These are phyloP conservation scores for Ceratocystis variospora DNA, from an alignment of 2,329 filamentous ascomycete species.

Conservation along the genomic window DNA sequence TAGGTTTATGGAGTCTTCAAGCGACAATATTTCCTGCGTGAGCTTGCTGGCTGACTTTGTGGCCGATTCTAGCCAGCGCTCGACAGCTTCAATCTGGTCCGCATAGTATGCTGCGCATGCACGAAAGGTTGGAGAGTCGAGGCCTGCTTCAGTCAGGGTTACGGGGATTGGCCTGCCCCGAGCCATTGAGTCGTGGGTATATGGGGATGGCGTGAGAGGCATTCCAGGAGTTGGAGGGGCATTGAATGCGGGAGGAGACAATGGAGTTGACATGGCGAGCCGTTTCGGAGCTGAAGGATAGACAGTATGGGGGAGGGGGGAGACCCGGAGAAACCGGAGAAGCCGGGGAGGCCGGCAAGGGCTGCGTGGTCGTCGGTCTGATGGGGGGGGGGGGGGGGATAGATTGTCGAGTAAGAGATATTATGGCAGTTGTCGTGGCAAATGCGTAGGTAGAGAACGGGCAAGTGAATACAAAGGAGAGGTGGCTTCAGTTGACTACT, in stretches of 20 bases:
- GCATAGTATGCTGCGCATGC: constrained; percentile 73
- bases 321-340: background rate
- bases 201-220: background rate
- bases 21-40: constrained; percentile 48
- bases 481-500: no score
- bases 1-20: constrained; percentile 66
- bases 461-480: no score
- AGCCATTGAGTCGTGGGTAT: constrained; percentile 14
- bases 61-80: constrained; percentile 71
- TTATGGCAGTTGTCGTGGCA: no score
- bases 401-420: no score
- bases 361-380: no score
- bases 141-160: constrained; percentile 79
- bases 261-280: background rate
- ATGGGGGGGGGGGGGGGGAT: no score
- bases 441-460: no score
- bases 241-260: background rate
- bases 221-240: background rate
- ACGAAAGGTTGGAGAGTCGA: constrained; percentile 93
- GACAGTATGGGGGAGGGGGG: background rate
- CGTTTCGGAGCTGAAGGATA: no score
- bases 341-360: no score
- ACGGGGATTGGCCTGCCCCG: constrained; percentile 50
- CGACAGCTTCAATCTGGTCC: constrained; percentile 81
- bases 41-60: constrained; percentile 41